Evolutionary conservation across 495 filamentous ascomycete genomes (phyloP), one percentile per base, ranked within the genome.

Genomic region (Neurospora intermedia): DNA sequence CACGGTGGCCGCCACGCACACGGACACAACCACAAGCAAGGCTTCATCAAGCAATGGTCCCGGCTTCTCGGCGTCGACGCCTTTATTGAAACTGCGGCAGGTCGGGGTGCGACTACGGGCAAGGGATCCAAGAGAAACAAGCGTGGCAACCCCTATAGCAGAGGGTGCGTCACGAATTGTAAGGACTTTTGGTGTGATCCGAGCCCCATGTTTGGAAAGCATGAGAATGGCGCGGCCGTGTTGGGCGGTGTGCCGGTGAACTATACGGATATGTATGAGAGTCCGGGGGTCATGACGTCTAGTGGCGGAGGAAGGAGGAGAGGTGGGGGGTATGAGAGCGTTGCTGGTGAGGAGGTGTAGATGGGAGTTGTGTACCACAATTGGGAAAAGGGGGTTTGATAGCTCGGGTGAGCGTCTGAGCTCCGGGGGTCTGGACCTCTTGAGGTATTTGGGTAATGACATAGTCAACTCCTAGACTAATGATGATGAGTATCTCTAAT

Each of bases 181-280:
- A 93, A 89, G 72, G 96, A 99, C 81, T 99, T 99, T 81, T 99
- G 93, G 93, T 93, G 92, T 76, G 96, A 98, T 78, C 88, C 92
- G 0, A 89, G 91, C 20, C 94, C 96, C 9, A 77, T 96, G 41
- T 94, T 98, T 81, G 89, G 92, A 43, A 86, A 85, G 72, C 87
- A 92, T 41, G 87, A 91, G 74, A 89, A 87, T 71, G 94, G 94
- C 6, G 85, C 87, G 38, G 93, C 89, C 3, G 85, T 93, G 82
- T 81, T 99, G 6, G 93, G 89, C 13, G 95, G 96, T 16, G 87
- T 92, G 75, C 76, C 84, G 18, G 88, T 99, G 71, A 92, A 97
- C 80, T 99, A 97, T 80, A 91, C 92, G 27, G 88, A 87, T 43
- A 89, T 98, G 86, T 99, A 97, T 82, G 95, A 97, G 78, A 88